A percentile compares a stretch with the other conserved stretches of the same genome.
Conservation (phyloP, 164 flowering plant genomes). For the Nymphaea thermarum region DNA sequence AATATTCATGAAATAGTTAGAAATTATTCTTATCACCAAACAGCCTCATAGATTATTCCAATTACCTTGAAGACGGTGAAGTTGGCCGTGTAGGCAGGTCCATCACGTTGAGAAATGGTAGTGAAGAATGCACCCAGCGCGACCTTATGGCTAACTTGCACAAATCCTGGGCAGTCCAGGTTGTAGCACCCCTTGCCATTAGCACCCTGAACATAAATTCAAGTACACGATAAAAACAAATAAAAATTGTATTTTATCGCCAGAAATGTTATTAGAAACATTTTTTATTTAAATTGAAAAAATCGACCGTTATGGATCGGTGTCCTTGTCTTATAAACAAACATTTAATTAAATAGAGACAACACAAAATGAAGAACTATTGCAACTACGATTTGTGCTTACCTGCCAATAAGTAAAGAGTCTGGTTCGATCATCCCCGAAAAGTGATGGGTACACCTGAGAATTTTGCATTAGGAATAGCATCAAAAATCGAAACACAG, state of each 20-base stretch:
- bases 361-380: too few species aligned
- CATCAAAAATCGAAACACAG: not conserved
- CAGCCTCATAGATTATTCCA: too few species aligned
- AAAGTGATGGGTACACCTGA: constrained; percentile 13
- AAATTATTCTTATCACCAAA: too few species aligned
- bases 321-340: too few species aligned
- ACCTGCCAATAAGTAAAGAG: constrained; percentile 18
- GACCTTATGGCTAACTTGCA: constrained; percentile 11
- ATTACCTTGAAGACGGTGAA: not conserved
- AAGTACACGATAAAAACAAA: too few species aligned
- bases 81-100: not conserved
- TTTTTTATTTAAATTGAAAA: too few species aligned
- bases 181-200: constrained; percentile 13
- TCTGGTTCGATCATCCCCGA: constrained; percentile 9
- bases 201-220: not conserved
- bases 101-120: constrained; percentile 8
- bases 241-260: too few species aligned
- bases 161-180: constrained; percentile 18
- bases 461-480: not conserved
- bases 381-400: not conserved
- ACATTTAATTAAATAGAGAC: too few species aligned
- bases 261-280: too few species aligned
- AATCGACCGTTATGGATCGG: too few species aligned
- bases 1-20: too few species aligned
- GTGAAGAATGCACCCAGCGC: constrained; percentile 9